These are phyloP conservation scores for Calonectria hawksworthii DNA, from an alignment of 2,329 filamentous ascomycete genomes.

Conservation along the genomic window DNA sequence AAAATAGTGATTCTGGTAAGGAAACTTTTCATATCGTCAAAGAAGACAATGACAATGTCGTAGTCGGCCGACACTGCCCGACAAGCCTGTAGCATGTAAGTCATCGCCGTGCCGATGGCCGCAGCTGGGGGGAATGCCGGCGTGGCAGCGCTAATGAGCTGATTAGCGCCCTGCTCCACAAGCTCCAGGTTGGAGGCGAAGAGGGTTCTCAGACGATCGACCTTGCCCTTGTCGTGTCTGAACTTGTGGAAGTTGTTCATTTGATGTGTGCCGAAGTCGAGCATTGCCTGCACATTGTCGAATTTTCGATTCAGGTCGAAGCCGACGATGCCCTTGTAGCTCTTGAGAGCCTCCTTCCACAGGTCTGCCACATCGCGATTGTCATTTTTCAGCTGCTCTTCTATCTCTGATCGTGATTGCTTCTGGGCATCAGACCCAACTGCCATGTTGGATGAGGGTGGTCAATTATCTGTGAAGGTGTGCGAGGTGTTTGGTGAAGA, in stretches of 20 bases:
- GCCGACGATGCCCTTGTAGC: constrained; percentile 50
- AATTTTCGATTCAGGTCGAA: constrained; percentile 49
- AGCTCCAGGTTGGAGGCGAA: constrained; percentile 48
- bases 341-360: constrained; percentile 51
- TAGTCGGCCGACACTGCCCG: constrained; percentile 53
- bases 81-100: constrained; percentile 49
- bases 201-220: constrained; percentile 48
- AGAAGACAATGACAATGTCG: constrained; percentile 55
- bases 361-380: constrained; percentile 48
- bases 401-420: not conserved
- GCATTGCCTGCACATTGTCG: constrained; percentile 44
- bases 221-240: constrained; percentile 51
- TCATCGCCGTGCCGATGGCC: constrained; percentile 51
- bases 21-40: constrained; percentile 55
- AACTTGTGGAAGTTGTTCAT: constrained; percentile 52
- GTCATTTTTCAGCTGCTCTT: constrained; percentile 42
- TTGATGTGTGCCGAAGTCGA: constrained; percentile 43
- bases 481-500: not conserved
- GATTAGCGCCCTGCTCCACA: constrained; percentile 46
- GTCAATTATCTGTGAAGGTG: not conserved
- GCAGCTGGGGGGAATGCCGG: constrained; percentile 50
- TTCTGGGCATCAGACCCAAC: not conserved
- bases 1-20: constrained; percentile 51
- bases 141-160: constrained; percentile 47
- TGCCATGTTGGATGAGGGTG: not conserved